phyloP scores from a whole-genome alignment of 257 asterid genomes.

The Parsonsia alboflavescens region DNA sequence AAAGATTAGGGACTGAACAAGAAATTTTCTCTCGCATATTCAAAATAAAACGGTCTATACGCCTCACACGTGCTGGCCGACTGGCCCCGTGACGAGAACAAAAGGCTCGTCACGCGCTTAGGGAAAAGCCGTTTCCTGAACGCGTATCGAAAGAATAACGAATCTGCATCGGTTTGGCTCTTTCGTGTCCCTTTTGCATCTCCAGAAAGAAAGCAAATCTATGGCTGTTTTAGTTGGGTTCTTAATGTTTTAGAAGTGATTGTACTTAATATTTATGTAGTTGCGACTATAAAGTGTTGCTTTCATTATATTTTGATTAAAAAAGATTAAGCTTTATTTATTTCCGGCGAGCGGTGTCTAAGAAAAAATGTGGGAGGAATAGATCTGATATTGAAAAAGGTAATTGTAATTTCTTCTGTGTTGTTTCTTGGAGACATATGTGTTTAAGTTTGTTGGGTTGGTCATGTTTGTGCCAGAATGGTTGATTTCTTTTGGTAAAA shows the following conservation, averaged over 20 bases:
- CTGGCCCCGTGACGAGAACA: not conserved
- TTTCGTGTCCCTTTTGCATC: not conserved
- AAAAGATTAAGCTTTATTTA: not conserved
- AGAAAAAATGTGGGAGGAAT: constrained; percentile 1
- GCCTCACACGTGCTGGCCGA: not conserved
- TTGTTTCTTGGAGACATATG: too few species aligned
- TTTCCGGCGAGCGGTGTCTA: not conserved
- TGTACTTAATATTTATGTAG: not conserved
- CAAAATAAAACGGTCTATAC: not conserved
- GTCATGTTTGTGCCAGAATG: not conserved
- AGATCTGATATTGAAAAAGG: constrained; percentile 1
- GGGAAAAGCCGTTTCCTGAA: not conserved
- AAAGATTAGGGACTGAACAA: too few species aligned
- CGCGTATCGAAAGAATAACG: constrained; percentile 4
- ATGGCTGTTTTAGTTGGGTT: not conserved
- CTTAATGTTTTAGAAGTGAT: not conserved
- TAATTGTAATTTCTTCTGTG: not conserved
- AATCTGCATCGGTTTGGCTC: not conserved
- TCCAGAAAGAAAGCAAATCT: not conserved
- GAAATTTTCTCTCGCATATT: too few species aligned
- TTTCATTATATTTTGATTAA: too few species aligned
- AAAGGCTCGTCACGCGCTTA: not conserved
- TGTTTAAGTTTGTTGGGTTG: not conserved
- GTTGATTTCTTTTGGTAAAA: not conserved
- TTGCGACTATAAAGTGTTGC: not conserved